Evolutionary conservation across 768 basidiomycete genomes (phyloP).

Genomic region (Termitomyces sp.): DNA sequence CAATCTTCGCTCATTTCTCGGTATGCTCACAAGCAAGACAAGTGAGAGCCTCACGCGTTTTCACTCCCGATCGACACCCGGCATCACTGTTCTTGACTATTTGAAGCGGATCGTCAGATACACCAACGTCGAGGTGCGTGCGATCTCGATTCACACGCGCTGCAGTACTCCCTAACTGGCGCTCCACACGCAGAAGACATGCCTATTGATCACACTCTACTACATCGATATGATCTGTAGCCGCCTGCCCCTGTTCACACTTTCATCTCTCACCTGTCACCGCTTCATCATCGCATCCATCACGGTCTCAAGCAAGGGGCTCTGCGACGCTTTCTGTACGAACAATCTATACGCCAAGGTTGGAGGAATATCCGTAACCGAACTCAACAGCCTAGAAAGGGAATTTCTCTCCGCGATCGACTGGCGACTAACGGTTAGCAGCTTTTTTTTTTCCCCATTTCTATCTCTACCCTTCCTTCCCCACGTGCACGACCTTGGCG

Average conservation of each 20-base stretch:
- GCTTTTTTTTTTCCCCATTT: not conserved
- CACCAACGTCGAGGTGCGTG: constrained; percentile 93
- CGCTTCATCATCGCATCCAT: constrained; percentile 95
- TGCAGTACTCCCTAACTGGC: not conserved
- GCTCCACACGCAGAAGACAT: constrained; percentile 51
- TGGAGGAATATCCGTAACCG: constrained; percentile 86
- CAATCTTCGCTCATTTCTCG: constrained; percentile 10
- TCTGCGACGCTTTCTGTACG: constrained; percentile 94
- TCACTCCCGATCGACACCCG: constrained; percentile 89
- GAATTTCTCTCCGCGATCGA: constrained; percentile 91
- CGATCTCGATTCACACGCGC: constrained; percentile 14
- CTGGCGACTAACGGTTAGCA: constrained; percentile 89
- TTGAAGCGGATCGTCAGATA: constrained; percentile 89
- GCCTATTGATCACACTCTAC: constrained; percentile 76
- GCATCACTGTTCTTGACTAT: constrained; percentile 88
- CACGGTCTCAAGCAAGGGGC: constrained; percentile 88
- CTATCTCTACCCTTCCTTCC: constrained; percentile 5
- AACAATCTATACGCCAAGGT: constrained; percentile 95
- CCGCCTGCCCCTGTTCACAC: constrained; percentile 81
- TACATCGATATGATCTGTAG: constrained; percentile 94
- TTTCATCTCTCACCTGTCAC: constrained; percentile 95
- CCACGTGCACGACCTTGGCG: constrained; percentile 7
- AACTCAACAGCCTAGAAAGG: constrained; percentile 92
- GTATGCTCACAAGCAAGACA: constrained; percentile 17
- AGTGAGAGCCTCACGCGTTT: constrained; percentile 93